Evolutionary conservation across 306 rosid genomes (phyloP).

Genomic region (Vicia faba): DNA sequence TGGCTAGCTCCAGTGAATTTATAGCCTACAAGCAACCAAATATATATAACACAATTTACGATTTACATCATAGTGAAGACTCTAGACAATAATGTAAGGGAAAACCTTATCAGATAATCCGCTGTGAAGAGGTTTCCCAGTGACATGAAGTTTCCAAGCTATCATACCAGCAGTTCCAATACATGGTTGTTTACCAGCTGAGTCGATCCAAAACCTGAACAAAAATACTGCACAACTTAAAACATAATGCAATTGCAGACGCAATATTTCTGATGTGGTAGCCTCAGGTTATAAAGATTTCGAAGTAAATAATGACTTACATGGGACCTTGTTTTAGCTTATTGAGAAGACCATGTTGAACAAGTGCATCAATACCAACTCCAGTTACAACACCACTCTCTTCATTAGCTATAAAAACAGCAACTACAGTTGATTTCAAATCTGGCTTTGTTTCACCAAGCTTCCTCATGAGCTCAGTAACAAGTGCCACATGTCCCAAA

Average conservation of each 20-base stretch:
- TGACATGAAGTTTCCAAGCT: constrained; percentile 81
- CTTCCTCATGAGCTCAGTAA: constrained; percentile 78
- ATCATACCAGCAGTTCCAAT: constrained; percentile 90
- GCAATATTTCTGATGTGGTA: too few relatives aligned
- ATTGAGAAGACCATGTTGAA: constrained; percentile 68
- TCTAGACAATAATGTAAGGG: constrained; percentile 1
- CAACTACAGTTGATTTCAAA: constrained; percentile 79
- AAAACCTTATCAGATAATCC: constrained; percentile 78
- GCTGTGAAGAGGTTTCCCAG: constrained; percentile 87
- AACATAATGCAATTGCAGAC: too few relatives aligned
- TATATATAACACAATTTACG: neutral
- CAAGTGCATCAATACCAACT: constrained; percentile 85
- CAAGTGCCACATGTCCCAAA: constrained; percentile 89
- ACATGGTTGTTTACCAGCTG: constrained; percentile 93
- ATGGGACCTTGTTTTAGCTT: constrained; percentile 78
- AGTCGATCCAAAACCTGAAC: constrained; percentile 83
- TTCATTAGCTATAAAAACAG: constrained; percentile 84
- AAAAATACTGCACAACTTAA: neutral
- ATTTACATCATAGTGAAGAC: too few relatives aligned
- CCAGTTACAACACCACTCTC: constrained; percentile 78
- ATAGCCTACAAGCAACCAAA: constrained; percentile 66
- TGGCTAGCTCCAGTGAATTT: constrained; percentile 80
- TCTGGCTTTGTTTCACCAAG: constrained; percentile 69
- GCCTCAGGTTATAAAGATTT: neutral
- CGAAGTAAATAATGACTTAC: constrained; percentile 49